Base-by-base conservation (phyloP, 306 rosid genomes). In the Fragaria ananassa region DNA sequence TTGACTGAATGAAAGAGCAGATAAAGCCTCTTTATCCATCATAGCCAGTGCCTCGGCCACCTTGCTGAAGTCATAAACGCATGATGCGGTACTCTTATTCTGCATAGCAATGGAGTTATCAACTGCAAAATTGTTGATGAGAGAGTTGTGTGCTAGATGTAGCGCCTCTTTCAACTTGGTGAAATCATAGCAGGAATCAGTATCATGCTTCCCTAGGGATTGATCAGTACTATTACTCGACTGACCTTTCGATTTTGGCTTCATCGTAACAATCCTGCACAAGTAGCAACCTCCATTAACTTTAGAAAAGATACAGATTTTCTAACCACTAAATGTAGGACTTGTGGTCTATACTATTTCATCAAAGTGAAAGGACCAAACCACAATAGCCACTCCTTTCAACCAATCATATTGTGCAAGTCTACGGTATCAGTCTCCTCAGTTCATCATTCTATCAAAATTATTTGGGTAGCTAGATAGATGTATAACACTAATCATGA, bases 171-270 rank as follows among this genome's bases (percentile, higher is more conserved):
- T 58, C 34, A 60, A 9, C 46, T 27, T 44, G 78, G 70, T 60
- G n/a, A 74, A 60, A 66, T 74, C 78, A 21, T 18, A 60, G 58
- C 70, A 74, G 4, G 58, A 74, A 60, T 7, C 44, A 60, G 54
- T 14, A n/a, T 42, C 78, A 0, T 14, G 76, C 54, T 73, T 65
- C 41, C 68, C 45, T 18, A 51, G 4, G 29, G 61, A 70, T 17
- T 49, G 65, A 37, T 54, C 49, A 17, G 27, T 53, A 3, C 41
- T 13, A 3, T 58, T 2, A 58, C 44, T 25, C 2, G 8, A 21
- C 34, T 29, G 68, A 15, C 54, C 68, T 25, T 18, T 44, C 0
- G 77, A 46, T 17, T 58, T 19, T 8, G 45, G 77, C 58, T 42
- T 60, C 77, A 44, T 60, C 1, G 11, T 56, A 41, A 41, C 41